Conservation (phyloP, 805 yeast species). For the Kazachstania bromeliacearum region DNA sequence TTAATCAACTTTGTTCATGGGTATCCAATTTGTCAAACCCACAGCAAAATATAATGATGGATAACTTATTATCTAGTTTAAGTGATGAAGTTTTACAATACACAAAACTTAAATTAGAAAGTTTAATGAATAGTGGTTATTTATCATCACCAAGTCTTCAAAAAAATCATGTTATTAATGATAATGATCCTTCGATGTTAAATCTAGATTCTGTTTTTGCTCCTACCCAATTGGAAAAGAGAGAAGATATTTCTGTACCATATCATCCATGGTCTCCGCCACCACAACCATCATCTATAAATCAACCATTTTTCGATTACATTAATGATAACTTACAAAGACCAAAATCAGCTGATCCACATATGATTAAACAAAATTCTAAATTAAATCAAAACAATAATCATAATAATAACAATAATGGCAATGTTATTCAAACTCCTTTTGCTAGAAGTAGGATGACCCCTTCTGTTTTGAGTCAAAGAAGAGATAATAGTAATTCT, state of each 20-base stretch:
- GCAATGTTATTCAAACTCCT: too few relatives aligned
- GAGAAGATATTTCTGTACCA: too few relatives aligned
- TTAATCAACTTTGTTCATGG: constrained; percentile 43
- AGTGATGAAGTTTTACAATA: constrained; percentile 44
- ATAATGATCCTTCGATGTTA: too few relatives aligned
- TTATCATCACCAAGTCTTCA: constrained; percentile 11
- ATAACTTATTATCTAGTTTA: constrained; percentile 41
- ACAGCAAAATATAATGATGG: constrained; percentile 45
- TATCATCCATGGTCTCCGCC: constrained; percentile 20
- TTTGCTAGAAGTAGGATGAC: too few relatives aligned
- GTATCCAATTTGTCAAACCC: constrained; percentile 40
- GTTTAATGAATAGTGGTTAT: constrained; percentile 9
- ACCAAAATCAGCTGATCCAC: constrained; percentile 38
- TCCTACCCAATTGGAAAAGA: too few relatives aligned
- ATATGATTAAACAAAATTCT: constrained; percentile 7
- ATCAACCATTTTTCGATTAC: constrained; percentile 23
- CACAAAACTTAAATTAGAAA: constrained; percentile 40
- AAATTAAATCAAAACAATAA: constrained; percentile 1
- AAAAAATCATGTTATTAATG: neutral
- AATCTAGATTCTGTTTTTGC: too few relatives aligned
- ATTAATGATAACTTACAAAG: constrained; percentile 29
- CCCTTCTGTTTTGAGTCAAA: too few relatives aligned
- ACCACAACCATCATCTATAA: constrained; percentile 36
- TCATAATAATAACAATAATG: constrained; percentile 4
- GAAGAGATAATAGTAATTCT: constrained; percentile 1